Percentiles rank a stretch among this genome's conserved stretches.
Evolutionary conservation across 2,329 filamentous ascomycete genomes (phyloP).

Genomic region (Balansia obtecta): DNA sequence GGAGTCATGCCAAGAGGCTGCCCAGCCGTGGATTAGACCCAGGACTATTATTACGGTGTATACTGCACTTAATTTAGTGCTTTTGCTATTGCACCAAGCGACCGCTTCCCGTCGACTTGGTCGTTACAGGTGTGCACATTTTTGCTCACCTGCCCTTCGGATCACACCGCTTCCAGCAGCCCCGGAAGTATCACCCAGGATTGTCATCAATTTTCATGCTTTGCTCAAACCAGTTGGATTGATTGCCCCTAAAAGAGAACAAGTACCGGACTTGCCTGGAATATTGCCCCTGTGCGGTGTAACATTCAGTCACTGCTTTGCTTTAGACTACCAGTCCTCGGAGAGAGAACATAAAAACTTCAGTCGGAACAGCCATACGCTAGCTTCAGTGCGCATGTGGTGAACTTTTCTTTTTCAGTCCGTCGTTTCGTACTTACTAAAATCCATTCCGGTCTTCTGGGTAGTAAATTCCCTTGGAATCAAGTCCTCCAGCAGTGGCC

Average conservation of each 20-base stretch:
- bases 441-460: not conserved
- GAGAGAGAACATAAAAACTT: not conserved
- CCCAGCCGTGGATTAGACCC: slow-evolving; percentile 1
- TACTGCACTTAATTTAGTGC: slow-evolving; percentile 7
- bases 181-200: not conserved
- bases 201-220: slow-evolving; percentile 3
- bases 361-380: not conserved
- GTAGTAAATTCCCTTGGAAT: not conserved
- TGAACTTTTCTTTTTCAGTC: not conserved
- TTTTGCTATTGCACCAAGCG: not conserved
- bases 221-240: slow-evolving; percentile 3
- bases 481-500: not conserved
- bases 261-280: slow-evolving; percentile 2
- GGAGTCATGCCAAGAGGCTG: not conserved
- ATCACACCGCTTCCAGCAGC: slow-evolving; percentile 7
- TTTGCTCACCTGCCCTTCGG: slow-evolving; percentile 5
- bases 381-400: not conserved
- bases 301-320: not conserved
- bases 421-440: not conserved
- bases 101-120: slow-evolving; percentile 3
- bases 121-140: slow-evolving; percentile 4
- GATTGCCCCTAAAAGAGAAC: not conserved
- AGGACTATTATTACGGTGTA: slow-evolving; percentile 4
- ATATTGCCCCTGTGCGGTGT: not conserved
- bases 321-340: not conserved